Evolutionary conservation across 2,329 filamentous ascomycete genomes (phyloP).

Genomic region (Pseudofabraea citricarpa): DNA sequence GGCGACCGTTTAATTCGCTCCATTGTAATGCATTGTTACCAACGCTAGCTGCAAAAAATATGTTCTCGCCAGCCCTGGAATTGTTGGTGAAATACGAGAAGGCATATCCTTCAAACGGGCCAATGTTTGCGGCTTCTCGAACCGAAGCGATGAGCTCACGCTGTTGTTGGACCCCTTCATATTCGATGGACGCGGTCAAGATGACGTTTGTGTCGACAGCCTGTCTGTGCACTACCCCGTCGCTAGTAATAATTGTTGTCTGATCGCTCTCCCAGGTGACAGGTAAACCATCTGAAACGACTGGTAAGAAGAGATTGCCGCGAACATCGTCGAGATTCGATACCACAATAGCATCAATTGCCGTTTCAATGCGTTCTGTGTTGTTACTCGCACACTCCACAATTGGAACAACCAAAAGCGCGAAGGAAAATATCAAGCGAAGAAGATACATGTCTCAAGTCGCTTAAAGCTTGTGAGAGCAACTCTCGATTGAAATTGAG

Average conservation of each 20-base stretch:
- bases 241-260: constrained; percentile 22
- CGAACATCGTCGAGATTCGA: constrained; percentile 32
- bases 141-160: constrained; percentile 32
- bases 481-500: too few species aligned
- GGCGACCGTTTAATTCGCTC: constrained; percentile 42
- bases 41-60: constrained; percentile 45
- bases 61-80: constrained; percentile 41
- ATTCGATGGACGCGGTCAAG: constrained; percentile 31
- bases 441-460: too few species aligned
- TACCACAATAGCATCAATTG: background rate
- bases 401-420: background rate
- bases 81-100: constrained; percentile 48
- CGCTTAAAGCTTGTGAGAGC: too few species aligned
- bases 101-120: constrained; percentile 39
- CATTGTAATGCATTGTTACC: constrained; percentile 48
- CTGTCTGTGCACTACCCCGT: background rate
- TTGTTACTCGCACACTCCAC: background rate
- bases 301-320: constrained; percentile 33
- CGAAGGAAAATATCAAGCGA: too few species aligned
- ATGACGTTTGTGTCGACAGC: constrained; percentile 23
- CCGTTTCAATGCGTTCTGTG: background rate
- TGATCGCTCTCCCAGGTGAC: constrained; percentile 34
- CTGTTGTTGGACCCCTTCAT: constrained; percentile 11
- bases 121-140: constrained; percentile 26
- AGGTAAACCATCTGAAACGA: constrained; percentile 22